Base-by-base conservation (phyloP, 495 filamentous ascomycete species). In the Aspergillus egyptiacus region DNA sequence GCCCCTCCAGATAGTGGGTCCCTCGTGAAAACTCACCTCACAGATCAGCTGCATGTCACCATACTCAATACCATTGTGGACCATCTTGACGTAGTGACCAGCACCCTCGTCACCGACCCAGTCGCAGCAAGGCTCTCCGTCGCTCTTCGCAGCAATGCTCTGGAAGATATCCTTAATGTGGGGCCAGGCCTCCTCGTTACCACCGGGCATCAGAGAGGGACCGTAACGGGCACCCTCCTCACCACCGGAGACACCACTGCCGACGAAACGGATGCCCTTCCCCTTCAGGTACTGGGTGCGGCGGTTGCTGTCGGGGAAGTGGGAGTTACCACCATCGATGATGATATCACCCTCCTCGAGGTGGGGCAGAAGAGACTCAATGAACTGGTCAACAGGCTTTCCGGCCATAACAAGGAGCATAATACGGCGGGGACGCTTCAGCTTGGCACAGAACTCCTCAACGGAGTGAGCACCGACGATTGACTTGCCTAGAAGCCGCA, bases 71-170 rank as follows among this genome's bases (percentile, higher is more conserved):
- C 93, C 93, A 70, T 98, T 98, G 84, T 98, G 93, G 50, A 98
- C 93, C 94, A 98, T 98, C 85, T 98, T 98, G 76, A 98, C 91
- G 79, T 96, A 98, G 81, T 98, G 93, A 52, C 93, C 93, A 66
- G 93, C 84, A 79, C 93, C 93, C 68, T 96, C 90, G 76, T 98
- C 93, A 77, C 93, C 93, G 57, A 97, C 93, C 93, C 93, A 98
- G 72, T 98, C 91, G 67, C 93, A 98, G 81, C 93, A 98, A 34
- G 93, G 70, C 79, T 98, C 94, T 54, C 83, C 84, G 59, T 96
- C 91, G 67, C 86, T 90, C 82, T 97, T 97, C 69, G 93, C 94
- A 54, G 93, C 75, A 62, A 98, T 95, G 78, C 81, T 85, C 78
- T 98, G 93, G 78, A 98, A 93, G 63, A 98, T 86, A 62, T 96